Evolutionary conservation across 345 rosid genomes (phyloP).

Genomic region (Aegle marmelos): DNA sequence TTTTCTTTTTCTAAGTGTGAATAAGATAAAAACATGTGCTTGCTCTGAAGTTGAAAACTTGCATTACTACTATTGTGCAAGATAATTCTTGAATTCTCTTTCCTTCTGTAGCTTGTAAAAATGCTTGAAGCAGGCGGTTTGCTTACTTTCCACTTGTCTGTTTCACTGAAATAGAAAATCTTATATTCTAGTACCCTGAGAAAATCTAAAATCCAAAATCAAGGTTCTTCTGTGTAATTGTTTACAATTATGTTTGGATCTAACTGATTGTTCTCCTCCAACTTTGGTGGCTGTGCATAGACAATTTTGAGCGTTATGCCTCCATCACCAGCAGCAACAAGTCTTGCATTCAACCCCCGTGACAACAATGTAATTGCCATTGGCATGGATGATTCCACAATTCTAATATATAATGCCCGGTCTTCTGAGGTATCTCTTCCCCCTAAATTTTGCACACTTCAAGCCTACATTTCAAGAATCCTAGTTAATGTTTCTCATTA

Average conservation of each 20-base stretch:
- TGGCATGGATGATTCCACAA: conserved; percentile 49
- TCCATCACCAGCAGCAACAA: conserved; percentile 34
- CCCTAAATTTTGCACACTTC: background rate
- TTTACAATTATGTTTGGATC: background rate
- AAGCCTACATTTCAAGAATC: background rate
- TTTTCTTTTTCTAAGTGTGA: background rate
- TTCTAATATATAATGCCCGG: conserved; percentile 32
- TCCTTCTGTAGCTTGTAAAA: background rate
- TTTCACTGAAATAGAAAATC: background rate
- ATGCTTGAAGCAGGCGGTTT: background rate
- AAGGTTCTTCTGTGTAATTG: background rate
- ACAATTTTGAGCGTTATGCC: background rate
- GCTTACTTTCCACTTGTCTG: background rate
- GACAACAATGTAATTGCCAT: conserved; percentile 46
- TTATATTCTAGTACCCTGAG: background rate
- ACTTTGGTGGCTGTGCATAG: background rate
- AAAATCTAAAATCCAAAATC: background rate
- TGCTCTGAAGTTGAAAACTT: background rate
- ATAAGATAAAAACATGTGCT: background rate
- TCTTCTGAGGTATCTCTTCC: conserved; percentile 26
- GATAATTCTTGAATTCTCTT: background rate
- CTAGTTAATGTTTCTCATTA: background rate
- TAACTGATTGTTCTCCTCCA: background rate
- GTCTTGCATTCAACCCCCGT: conserved; percentile 49
- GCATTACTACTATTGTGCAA: background rate